These are phyloP conservation scores for Pseudogymnoascus sp. DNA, from an alignment of 2,329 filamentous ascomycete genomes.

Conservation along the genomic window DNA sequence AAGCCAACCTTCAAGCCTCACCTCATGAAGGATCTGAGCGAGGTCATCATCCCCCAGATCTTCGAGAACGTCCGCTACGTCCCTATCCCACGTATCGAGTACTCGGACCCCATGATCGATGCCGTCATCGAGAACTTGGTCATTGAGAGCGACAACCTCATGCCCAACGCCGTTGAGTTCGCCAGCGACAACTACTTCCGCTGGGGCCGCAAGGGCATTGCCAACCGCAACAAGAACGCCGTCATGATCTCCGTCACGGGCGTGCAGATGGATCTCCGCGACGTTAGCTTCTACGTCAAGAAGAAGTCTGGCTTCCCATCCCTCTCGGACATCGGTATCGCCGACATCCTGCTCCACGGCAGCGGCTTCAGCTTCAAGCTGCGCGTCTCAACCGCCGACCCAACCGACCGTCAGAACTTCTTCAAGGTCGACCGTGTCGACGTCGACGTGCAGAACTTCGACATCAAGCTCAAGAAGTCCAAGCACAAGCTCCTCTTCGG, in stretches of 20 bases:
- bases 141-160: conserved; percentile 92
- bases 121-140: conserved; percentile 90
- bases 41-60: conserved; percentile 74
- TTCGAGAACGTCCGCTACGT: conserved; percentile 86
- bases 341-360: conserved; percentile 81
- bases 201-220: conserved; percentile 83
- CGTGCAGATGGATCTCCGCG: conserved; percentile 83
- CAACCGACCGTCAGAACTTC: conserved; percentile 70
- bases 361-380: conserved; percentile 88
- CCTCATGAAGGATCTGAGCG: conserved; percentile 77
- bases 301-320: conserved; percentile 89
- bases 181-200: conserved; percentile 90
- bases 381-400: conserved; percentile 73
- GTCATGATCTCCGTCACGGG: conserved; percentile 80
- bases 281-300: conserved; percentile 92
- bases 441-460: conserved; percentile 72
- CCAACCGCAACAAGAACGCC: conserved; percentile 72
- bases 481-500: conserved; percentile 88
- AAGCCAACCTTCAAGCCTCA: conserved; percentile 89
- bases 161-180: conserved; percentile 85
- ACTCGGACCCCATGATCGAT: conserved; percentile 75
- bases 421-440: conserved; percentile 91
- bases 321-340: conserved; percentile 78
- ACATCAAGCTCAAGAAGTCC: conserved; percentile 88
- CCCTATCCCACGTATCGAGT: conserved; percentile 89